These are phyloP conservation scores for Lolium multiflorum DNA, from an alignment of 176 grass and related monocot genomes.

Conservation along the genomic window DNA sequence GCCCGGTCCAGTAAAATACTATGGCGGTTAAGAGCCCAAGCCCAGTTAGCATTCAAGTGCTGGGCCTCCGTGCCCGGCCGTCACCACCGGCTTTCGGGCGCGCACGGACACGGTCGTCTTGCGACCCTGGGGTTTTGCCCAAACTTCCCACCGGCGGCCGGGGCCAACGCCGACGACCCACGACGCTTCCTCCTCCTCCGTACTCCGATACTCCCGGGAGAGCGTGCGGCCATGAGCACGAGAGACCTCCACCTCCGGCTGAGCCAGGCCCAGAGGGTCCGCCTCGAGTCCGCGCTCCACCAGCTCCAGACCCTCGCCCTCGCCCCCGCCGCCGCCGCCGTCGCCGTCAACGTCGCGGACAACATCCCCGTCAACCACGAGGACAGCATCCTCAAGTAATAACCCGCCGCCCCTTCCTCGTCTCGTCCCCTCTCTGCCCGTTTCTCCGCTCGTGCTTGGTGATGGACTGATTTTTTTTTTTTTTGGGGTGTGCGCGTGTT, in stretches of 20 bases:
- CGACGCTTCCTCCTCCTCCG: not conserved
- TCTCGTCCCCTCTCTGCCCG: not conserved
- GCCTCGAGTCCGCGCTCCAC: conserved; percentile 72
- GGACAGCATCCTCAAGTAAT: conserved; percentile 90
- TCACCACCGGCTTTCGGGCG: no score
- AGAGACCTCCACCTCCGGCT: conserved; percentile 64
- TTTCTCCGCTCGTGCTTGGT: not conserved
- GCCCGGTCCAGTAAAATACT: no score
- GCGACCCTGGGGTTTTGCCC: conserved; percentile 2
- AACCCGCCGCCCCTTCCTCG: not conserved
- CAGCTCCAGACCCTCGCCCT: conserved; percentile 55
- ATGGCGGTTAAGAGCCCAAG: no score
- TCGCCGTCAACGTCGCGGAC: conserved; percentile 73
- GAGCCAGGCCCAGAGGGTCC: conserved; percentile 84
- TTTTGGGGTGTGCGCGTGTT: not conserved
- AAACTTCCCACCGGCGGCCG: not conserved
- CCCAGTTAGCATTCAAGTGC: no score
- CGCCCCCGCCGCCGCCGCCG: conserved; percentile 43
- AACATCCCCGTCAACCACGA: conserved; percentile 79
- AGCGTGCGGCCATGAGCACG: conserved; percentile 55
- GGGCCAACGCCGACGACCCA: not conserved
- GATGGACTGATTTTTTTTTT: not conserved
- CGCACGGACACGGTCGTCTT: no score
- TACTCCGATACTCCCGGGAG: not conserved
- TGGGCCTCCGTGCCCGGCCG: no score